Conservation (phyloP, 2,329 filamentous ascomycete genomes). For the Hymenoscyphus salicellus region DNA sequence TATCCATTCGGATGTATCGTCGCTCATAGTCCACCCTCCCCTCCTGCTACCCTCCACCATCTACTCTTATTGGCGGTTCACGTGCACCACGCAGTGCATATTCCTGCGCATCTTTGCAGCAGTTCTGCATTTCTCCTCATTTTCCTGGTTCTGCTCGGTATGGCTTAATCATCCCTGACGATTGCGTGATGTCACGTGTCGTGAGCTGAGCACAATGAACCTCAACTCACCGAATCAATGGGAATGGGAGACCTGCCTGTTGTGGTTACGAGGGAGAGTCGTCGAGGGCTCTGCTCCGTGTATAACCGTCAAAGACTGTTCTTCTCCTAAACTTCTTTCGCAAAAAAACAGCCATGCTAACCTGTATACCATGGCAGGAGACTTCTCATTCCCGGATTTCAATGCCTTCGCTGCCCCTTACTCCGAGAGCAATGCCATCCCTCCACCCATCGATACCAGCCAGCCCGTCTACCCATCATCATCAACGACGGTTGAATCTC, state of each 20-base stretch:
- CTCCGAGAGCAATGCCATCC: slow-evolving; percentile 7
- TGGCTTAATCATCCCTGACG: slow-evolving; percentile 5
- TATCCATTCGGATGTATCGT: not conserved
- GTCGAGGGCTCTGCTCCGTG: not conserved
- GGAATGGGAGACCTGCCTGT: not conserved
- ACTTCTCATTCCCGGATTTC: slow-evolving; percentile 36
- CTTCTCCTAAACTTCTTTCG: slow-evolving; percentile 3
- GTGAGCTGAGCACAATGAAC: not conserved
- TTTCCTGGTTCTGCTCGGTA: slow-evolving; percentile 5
- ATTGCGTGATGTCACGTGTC: slow-evolving; percentile 33
- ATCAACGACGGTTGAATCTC: slow-evolving; percentile 21
- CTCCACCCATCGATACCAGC: slow-evolving; percentile 23
- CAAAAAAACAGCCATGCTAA: slow-evolving; percentile 30
- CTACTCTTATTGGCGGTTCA: not conserved
- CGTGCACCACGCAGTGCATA: slow-evolving; percentile 10
- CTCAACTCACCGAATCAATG: not conserved
- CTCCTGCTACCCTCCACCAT: not conserved
- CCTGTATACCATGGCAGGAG: slow-evolving; percentile 31
- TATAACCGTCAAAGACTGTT: not conserved
- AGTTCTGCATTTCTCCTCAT: slow-evolving; percentile 8
- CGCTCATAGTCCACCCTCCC: not conserved
- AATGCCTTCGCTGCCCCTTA: slow-evolving; percentile 20
- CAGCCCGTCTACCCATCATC: slow-evolving; percentile 20
- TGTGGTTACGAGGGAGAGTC: not conserved
- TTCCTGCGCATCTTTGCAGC: slow-evolving; percentile 2